Conservation (phyloP, 2,329 filamentous ascomycete species). For the Aspergillus sp. region DNA sequence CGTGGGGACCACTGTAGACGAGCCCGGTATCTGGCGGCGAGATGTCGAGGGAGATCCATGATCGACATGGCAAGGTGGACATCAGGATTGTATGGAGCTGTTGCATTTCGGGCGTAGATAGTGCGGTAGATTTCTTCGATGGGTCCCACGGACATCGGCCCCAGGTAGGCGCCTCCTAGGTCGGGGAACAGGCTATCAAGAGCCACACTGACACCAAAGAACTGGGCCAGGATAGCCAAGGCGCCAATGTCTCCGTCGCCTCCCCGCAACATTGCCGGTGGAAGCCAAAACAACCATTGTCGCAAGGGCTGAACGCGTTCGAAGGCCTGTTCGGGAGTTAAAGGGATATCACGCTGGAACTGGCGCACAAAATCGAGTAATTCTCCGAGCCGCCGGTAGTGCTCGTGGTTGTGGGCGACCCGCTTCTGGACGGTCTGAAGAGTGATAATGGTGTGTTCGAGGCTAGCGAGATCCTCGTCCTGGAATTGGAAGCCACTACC, state of each 20-base stretch:
- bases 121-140: conserved; percentile 83
- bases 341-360: conserved; percentile 67
- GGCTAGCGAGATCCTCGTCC: conserved; percentile 69
- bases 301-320: conserved; percentile 83
- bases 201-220: conserved; percentile 83
- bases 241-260: conserved; percentile 74
- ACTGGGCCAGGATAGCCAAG: conserved; percentile 81
- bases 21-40: conserved; percentile 66
- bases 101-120: conserved; percentile 67
- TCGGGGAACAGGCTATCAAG: conserved; percentile 91
- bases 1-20: conserved; percentile 63
- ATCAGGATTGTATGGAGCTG: conserved; percentile 57
- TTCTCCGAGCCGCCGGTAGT: conserved; percentile 67
- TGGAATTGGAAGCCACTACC: conserved; percentile 34
- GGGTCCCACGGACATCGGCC: conserved; percentile 73
- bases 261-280: conserved; percentile 76
- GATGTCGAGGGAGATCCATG: conserved; percentile 72
- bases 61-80: conserved; percentile 63
- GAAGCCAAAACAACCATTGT: conserved; percentile 95
- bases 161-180: conserved; percentile 85
- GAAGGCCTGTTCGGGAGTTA: conserved; percentile 80
- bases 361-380: conserved; percentile 72
- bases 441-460: conserved; percentile 66
- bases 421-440: conserved; percentile 59
- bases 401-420: conserved; percentile 67